Base-by-base conservation (phyloP, 2,329 filamentous ascomycete species). In the Sphaerulina populicola region DNA sequence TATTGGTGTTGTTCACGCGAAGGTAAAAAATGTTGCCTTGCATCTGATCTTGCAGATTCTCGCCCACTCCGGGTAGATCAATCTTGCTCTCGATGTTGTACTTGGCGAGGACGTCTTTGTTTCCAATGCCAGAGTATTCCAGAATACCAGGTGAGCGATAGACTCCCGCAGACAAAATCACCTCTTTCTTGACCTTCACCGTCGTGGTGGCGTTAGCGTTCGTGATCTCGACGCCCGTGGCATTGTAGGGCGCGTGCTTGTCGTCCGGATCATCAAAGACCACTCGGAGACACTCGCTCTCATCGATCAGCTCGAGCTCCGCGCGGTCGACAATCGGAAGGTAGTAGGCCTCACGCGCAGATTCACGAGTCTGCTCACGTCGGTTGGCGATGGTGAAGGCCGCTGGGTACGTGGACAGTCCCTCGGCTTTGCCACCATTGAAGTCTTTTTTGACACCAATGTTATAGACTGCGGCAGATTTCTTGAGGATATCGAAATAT, bases 111-210 rank as follows among this genome's bases (percentile, higher is more conserved):
- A 77, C 57, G 0, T 67, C 58, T 1, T 66, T 64, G 43, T 71
- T 69, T 1, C 81, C 81, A 29, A 85, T 71, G 0, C 81, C 81
- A 0, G 79, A 82, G 2, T 82, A 68, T 55, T 84, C 80, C 2
- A 81, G 70, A n/a, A 81, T 72, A 0, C 73, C 66, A 0, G 78
- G 77, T 6, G 74, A 75, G 51, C 73, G 71, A 46, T 79, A 69
- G 3, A 77, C 66, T 0, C 78, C 77, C 0, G 72, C 72, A 0
- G 74, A 74, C 15, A 72, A 21, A 14, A 57, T 55, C 18, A 59
- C 51, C 38, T 59, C 57, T 15, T 46, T 44, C 12, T 11, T 47
- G 12, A 49, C 54, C 2, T 56, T 63, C 27, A 68, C 71, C 23
- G 62, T 66, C 8, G 71, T 72, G 5, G 56, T 66, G 36, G 72